These are phyloP conservation scores for Opeltia flavorubescens DNA, from an alignment of 495 filamentous ascomycete genomes.

Conservation along the genomic window DNA sequence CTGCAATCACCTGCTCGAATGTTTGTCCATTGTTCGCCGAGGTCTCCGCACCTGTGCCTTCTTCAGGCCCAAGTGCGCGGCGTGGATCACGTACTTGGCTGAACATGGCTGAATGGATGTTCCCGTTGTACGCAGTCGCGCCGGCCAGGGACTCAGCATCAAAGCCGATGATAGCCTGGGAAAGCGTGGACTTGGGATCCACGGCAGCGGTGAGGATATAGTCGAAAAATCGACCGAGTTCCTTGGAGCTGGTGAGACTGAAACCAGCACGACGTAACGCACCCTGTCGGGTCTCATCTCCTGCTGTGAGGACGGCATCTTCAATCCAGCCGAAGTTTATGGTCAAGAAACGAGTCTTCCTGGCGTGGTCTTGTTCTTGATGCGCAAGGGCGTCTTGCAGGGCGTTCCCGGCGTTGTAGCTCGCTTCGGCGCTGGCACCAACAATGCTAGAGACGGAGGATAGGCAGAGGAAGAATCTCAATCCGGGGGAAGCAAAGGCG, in stretches of 20 bases:
- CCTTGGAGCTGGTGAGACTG: neutral
- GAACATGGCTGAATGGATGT: too few species aligned
- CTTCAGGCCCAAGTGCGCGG: neutral
- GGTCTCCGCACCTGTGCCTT: neutral
- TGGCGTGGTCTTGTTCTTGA: conserved; percentile 5
- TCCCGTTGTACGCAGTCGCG: too few species aligned
- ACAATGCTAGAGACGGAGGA: conserved; percentile 34
- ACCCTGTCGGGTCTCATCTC: too few species aligned
- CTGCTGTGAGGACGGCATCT: neutral
- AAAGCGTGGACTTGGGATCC: neutral
- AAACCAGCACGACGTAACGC: neutral
- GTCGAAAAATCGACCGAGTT: neutral
- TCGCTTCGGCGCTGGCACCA: conserved; percentile 33
- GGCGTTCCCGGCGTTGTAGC: conserved; percentile 39
- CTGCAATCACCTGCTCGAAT: neutral
- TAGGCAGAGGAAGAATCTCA: conserved; percentile 41
- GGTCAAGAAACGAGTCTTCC: conserved; percentile 10
- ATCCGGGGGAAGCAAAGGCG: conserved; percentile 20
- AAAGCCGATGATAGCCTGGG: conserved; percentile 1
- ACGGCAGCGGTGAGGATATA: neutral
- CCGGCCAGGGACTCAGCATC: neutral
- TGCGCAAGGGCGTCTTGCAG: conserved; percentile 28
- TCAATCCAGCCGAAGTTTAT: conserved; percentile 20
- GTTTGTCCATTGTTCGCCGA: neutral
- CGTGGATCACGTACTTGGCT: too few species aligned